Evolutionary conservation across 805 yeast species (phyloP).

Genomic region (Sugiyamaella qingdaonensis): DNA sequence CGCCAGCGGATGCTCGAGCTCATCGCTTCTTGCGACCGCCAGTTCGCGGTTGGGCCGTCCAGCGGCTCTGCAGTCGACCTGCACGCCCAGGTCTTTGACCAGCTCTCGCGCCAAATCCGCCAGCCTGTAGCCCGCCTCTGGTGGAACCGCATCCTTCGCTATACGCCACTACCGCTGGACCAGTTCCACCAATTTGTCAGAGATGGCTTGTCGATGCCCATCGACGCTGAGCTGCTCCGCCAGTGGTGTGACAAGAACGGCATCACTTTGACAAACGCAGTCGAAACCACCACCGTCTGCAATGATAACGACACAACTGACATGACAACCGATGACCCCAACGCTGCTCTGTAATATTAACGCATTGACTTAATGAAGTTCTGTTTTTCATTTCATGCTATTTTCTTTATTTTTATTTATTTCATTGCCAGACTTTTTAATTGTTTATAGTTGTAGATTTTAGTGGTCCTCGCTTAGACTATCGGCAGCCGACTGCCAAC

Average conservation of each 20-base stretch:
- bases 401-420: too few species aligned
- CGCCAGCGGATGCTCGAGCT: constrained; percentile 14
- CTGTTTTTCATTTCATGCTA: too few species aligned
- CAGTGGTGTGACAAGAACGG: constrained; percentile 15
- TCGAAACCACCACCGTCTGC: background rate
- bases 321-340: too few species aligned
- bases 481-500: background rate
- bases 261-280: constrained; percentile 3
- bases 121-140: constrained; percentile 10
- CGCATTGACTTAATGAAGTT: too few species aligned
- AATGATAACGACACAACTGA: background rate
- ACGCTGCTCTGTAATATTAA: too few species aligned
- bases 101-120: constrained; percentile 5
- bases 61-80: background rate
- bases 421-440: background rate
- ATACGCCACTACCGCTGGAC: constrained; percentile 12
- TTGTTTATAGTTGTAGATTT: background rate
- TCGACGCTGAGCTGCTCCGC: constrained; percentile 3
- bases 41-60: background rate
- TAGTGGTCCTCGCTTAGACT: background rate
- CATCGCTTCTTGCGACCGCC: constrained; percentile 2
- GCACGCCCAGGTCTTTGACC: constrained; percentile 6
- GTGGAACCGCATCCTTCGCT: constrained; percentile 15
- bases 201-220: background rate
- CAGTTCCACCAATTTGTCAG: constrained; percentile 10